Conservation (phyloP, 768 basidiomycete species). For the Psilocybe cyanescens region DNA sequence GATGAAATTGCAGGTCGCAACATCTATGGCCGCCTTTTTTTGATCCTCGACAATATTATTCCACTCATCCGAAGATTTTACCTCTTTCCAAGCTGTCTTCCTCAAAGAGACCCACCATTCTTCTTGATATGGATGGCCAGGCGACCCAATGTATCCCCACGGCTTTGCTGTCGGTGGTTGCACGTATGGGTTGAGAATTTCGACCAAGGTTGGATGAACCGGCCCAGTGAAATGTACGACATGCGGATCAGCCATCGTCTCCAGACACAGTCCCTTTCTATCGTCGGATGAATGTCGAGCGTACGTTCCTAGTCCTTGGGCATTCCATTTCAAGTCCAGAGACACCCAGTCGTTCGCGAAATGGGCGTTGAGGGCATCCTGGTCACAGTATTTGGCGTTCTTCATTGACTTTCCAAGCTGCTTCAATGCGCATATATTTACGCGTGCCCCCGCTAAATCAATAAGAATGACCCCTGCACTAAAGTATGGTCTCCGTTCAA, state of each 20-base stretch:
- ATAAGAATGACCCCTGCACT: constrained; percentile 60
- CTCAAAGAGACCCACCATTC: constrained; percentile 52
- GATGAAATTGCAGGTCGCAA: neutral
- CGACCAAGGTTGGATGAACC: constrained; percentile 46
- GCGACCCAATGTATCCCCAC: constrained; percentile 59
- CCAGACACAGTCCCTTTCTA: constrained; percentile 30
- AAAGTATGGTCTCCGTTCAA: constrained; percentile 45
- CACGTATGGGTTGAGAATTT: constrained; percentile 53
- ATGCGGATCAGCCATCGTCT: constrained; percentile 40
- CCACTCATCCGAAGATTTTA: neutral
- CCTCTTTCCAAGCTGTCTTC: constrained; percentile 43
- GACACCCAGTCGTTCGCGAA: constrained; percentile 47
- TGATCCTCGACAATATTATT: neutral
- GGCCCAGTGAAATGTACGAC: constrained; percentile 67
- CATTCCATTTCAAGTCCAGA: constrained; percentile 53
- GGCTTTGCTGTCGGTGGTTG: constrained; percentile 59
- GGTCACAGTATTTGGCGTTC: constrained; percentile 42
- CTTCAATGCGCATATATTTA: constrained; percentile 27
- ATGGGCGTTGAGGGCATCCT: constrained; percentile 53
- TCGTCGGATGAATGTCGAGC: constrained; percentile 37
- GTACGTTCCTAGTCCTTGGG: constrained; percentile 61
- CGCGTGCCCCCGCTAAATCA: constrained; percentile 45
- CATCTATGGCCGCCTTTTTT: neutral
- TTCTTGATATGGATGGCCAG: constrained; percentile 48
- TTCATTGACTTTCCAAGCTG: constrained; percentile 27